Percentiles rank a stretch among this genome's conserved stretches.
Conservation (phyloP, 2,329 filamentous ascomycete genomes). For the Penicillium fuscoglaucum region DNA sequence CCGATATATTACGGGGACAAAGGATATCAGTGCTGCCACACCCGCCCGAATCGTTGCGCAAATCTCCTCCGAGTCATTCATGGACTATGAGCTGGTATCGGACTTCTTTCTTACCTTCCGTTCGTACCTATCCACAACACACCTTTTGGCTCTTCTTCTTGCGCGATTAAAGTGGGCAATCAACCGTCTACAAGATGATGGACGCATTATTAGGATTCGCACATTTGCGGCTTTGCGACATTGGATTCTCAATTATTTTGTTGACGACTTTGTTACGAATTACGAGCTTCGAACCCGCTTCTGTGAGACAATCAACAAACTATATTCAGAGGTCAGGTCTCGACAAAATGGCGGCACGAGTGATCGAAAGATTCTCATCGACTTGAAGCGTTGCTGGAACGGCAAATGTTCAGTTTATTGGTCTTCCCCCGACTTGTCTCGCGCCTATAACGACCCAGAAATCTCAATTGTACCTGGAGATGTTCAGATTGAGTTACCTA, state of each 20-base stretch:
- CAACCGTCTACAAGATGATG: constrained; percentile 74
- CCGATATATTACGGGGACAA: constrained; percentile 69
- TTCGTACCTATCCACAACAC: constrained; percentile 73
- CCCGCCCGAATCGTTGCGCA: constrained; percentile 89
- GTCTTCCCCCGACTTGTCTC: constrained; percentile 70
- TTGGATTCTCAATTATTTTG: constrained; percentile 97
- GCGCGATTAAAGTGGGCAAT: constrained; percentile 86
- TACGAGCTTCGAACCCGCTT: constrained; percentile 73
- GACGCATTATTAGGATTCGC: constrained; percentile 90
- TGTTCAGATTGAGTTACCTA: constrained; percentile 58
- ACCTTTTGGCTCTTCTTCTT: constrained; percentile 80
- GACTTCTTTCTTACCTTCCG: constrained; percentile 98
- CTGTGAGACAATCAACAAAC: constrained; percentile 72
- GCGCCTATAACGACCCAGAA: constrained; percentile 59
- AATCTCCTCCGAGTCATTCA: constrained; percentile 91
- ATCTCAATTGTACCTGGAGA: constrained; percentile 74
- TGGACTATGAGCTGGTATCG: constrained; percentile 94
- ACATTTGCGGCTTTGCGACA: constrained; percentile 94
- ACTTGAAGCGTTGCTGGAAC: constrained; percentile 97
- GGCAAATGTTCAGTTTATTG: constrained; percentile 86
- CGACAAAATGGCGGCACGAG: constrained; percentile 57
- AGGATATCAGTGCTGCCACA: constrained; percentile 82
- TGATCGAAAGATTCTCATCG: constrained; percentile 82
- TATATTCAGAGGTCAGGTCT: constrained; percentile 55
- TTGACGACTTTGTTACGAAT: constrained; percentile 85